Conservation (phyloP, 2,329 filamentous ascomycete genomes). For the Pseudocercospora crystallina region DNA sequence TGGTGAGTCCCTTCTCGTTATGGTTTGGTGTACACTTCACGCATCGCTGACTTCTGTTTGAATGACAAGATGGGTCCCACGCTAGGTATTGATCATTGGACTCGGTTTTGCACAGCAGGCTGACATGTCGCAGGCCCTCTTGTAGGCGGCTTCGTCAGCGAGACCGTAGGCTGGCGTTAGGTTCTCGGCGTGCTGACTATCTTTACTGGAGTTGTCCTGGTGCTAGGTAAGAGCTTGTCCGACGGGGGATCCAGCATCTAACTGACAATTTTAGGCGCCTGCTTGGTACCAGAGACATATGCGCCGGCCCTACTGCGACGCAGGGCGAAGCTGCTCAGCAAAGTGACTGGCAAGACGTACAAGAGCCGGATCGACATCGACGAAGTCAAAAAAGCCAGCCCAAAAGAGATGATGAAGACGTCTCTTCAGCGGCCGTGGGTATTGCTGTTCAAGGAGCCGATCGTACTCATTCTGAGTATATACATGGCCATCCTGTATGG, state of each 20-base stretch:
- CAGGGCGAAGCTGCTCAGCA: background rate
- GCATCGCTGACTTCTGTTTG: too few species aligned
- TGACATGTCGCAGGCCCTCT: background rate
- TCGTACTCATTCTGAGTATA: slow-evolving; percentile 61
- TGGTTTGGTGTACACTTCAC: background rate
- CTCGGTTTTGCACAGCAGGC: slow-evolving; percentile 58
- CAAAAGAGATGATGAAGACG: slow-evolving; percentile 45
- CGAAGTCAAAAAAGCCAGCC: slow-evolving; percentile 58
- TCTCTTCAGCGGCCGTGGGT: slow-evolving; percentile 64
- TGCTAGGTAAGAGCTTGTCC: background rate
- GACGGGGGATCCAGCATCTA: too few species aligned
- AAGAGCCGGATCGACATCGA: slow-evolving; percentile 24
- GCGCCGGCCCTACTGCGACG: background rate
- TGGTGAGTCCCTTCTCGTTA: background rate
- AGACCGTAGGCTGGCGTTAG: background rate
- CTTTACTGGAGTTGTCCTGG: background rate
- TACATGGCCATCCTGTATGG: slow-evolving; percentile 61
- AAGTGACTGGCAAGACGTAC: background rate
- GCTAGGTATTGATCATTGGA: too few species aligned
- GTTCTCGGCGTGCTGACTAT: background rate
- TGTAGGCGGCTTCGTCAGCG: background rate
- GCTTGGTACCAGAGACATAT: background rate
- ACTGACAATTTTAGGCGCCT: background rate
- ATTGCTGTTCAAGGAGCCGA: slow-evolving; percentile 67
- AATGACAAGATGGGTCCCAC: slow-evolving; percentile 72